These are phyloP conservation scores for Pyricularia sp. DNA, from an alignment of 2,329 filamentous ascomycete genomes.

Conservation along the genomic window DNA sequence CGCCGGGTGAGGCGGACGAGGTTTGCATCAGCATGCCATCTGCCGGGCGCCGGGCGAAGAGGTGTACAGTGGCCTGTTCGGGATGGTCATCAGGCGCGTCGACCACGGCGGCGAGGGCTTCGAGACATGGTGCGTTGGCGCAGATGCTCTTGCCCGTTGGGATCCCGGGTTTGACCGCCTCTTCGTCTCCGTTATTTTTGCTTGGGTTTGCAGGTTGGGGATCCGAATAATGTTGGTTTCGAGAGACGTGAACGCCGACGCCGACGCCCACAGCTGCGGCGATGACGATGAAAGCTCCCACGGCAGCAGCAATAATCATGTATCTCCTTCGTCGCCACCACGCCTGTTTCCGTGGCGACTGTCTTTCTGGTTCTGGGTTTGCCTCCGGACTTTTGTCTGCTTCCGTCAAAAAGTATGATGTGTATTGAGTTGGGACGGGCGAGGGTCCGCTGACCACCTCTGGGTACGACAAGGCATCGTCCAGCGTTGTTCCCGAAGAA, in stretches of 20 bases:
- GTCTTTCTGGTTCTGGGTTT: background rate
- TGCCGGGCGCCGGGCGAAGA: background rate
- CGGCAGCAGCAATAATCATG: background rate
- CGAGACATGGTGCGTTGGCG: background rate
- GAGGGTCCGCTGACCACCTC: background rate
- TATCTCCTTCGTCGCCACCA: background rate
- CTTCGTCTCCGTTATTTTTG: background rate
- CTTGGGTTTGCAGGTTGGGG: too few species aligned
- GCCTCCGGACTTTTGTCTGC: background rate
- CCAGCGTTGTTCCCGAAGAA: background rate
- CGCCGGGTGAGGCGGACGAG: background rate
- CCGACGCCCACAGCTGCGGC: background rate
- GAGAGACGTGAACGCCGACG: background rate
- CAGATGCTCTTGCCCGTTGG: background rate
- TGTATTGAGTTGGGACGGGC: background rate
- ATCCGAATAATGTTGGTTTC: background rate
- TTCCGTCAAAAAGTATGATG: background rate
- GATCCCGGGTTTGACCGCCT: too few species aligned
- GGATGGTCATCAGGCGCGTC: background rate
- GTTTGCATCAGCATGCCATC: background rate
- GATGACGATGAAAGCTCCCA: background rate
- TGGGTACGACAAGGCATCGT: background rate
- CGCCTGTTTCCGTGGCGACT: background rate
- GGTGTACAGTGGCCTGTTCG: background rate
- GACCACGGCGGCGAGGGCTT: background rate